Evolutionary conservation across 2,329 filamentous ascomycete species (phyloP), one percentile per base, ranked within the genome.

Genomic region (Parasarocladium wereldwijsianum): DNA sequence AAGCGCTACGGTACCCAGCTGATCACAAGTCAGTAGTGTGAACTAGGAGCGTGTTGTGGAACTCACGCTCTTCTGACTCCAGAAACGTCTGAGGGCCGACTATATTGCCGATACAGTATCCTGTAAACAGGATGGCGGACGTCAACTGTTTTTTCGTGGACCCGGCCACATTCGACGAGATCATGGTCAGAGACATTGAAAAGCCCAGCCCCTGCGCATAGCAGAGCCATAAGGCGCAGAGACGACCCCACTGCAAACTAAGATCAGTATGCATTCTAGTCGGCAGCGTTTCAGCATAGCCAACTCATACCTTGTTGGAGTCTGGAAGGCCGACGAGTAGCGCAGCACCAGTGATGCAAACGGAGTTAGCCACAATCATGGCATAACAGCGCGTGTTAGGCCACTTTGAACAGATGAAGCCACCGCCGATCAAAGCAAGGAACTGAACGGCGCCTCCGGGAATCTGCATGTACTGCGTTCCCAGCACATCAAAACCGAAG

Each of bases 401-500:
- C 17, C 31, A 38, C 16, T 28, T 34, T 8, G 34, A 34, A 18
- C 34, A 35, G 14, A 38, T n/a, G 25, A 31, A 20, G 17, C 33
- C 32, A 6, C 31, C 31, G n/a, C 30, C 27, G 10, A 33, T 18
- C 15, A 34, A 23, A 16, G 34, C 34, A 8, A 39, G 16, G 9
- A 32, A 33, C 23, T 36, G 33, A 5, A 37, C 32, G 5, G 34
- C 37, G 17, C 37, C 37, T 8, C 28, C 28, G 10, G 28, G 28
- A 24, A 30, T 30, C 20, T 35, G 30, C 15, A 39, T 15, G 6
- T 36, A 33, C 19, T 33, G 30, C 2, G 38, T 36, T 4, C 29
- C 30, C 15, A 52, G 39, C 2, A 43, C 39, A 15, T 37, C 38
- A 29, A 44, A 46, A 6, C 49, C 50, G 29, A 54, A 45, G 2